phyloP scores from a whole-genome alignment of 345 rosid species.

The Aquilaria sinensis region DNA sequence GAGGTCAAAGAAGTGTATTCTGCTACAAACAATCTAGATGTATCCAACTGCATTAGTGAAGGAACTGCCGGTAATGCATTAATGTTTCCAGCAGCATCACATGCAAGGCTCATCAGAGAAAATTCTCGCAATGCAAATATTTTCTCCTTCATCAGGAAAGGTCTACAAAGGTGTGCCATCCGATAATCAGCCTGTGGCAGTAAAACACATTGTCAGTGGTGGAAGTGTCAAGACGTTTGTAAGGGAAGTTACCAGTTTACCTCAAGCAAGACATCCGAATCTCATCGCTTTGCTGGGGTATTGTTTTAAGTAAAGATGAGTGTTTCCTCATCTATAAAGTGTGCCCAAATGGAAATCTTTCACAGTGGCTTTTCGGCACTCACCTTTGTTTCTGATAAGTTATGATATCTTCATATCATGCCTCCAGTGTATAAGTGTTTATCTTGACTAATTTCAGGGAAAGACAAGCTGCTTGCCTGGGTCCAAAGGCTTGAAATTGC shows the following conservation, averaged over 20 bases:
- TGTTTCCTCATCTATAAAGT: constrained; percentile 45
- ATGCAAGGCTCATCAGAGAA: neutral
- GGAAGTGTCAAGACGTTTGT: constrained; percentile 37
- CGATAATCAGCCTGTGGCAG: constrained; percentile 29
- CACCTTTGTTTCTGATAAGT: neutral
- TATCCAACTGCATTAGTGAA: constrained; percentile 39
- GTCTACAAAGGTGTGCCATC: constrained; percentile 39
- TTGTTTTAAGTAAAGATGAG: constrained; percentile 29
- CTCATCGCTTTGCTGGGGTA: constrained; percentile 40
- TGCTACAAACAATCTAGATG: constrained; percentile 33
- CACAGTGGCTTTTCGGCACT: constrained; percentile 42
- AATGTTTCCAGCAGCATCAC: neutral
- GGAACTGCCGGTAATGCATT: constrained; percentile 43
- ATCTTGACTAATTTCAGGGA: constrained; percentile 21
- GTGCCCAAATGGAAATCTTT: constrained; percentile 45
- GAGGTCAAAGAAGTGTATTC: constrained; percentile 25
- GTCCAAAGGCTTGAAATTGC: constrained; percentile 44
- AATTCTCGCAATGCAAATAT: neutral
- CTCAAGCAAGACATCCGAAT: constrained; percentile 31
- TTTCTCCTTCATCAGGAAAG: constrained; percentile 29
- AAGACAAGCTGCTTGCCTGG: constrained; percentile 38
- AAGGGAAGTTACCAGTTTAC: constrained; percentile 39
- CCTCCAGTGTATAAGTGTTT: neutral
- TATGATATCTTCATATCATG: neutral
- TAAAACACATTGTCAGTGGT: constrained; percentile 41